phyloP scores from a whole-genome alignment of 768 basidiomycete species.

The Neoboletus brunneissimus region DNA sequence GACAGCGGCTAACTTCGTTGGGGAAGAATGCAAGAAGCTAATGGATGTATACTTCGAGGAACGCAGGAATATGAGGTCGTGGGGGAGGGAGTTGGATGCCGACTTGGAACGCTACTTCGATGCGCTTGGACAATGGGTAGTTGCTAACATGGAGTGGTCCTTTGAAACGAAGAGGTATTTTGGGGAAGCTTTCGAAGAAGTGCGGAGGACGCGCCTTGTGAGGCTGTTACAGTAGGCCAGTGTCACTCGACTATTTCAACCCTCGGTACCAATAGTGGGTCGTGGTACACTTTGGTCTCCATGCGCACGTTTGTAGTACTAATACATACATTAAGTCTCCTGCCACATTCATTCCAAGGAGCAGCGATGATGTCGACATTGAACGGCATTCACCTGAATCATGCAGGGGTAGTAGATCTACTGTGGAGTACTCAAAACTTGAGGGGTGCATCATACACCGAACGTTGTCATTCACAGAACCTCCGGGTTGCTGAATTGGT shows the following conservation, averaged over 20 bases:
- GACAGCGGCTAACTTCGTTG: conserved; percentile 56
- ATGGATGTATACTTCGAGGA: conserved; percentile 49
- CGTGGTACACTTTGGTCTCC: neutral
- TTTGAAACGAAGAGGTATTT: conserved; percentile 72
- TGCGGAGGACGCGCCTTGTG: conserved; percentile 46
- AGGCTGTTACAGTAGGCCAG: conserved; percentile 2
- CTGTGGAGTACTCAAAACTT: conserved; percentile 13
- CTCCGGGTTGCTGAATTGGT: neutral
- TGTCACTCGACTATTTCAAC: neutral
- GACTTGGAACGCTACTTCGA: conserved; percentile 54
- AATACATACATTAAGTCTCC: conserved; percentile 12
- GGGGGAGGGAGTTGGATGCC: conserved; percentile 45
- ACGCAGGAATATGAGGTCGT: conserved; percentile 47
- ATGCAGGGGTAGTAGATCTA: conserved; percentile 9
- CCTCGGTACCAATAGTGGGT: neutral
- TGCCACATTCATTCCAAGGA: conserved; percentile 4
- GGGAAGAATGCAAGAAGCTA: conserved; percentile 46
- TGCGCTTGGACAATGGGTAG: conserved; percentile 56
- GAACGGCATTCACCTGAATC: conserved; percentile 4
- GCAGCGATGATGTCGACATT: conserved; percentile 2
- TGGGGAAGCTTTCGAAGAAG: conserved; percentile 50
- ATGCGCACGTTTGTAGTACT: conserved; percentile 8
- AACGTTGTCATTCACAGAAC: neutral
- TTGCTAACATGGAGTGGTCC: conserved; percentile 67
- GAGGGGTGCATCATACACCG: neutral